Percentiles rank a stretch among this genome's conserved stretches.
Conservation (phyloP, 2,329 filamentous ascomycete species). For the Neonectria punicea region DNA sequence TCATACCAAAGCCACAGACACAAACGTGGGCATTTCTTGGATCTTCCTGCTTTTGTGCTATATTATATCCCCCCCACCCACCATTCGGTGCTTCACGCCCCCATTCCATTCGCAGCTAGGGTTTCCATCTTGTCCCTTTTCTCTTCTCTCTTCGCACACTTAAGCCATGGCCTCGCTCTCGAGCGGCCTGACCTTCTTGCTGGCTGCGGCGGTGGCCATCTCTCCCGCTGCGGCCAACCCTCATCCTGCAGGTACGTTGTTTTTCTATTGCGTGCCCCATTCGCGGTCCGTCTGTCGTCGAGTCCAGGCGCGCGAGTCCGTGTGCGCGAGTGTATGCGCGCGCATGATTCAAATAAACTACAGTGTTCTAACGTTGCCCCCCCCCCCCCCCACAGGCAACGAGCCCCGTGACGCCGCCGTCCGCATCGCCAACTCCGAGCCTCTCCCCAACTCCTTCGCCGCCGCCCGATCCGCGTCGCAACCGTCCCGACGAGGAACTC, state of each 20-base stretch:
- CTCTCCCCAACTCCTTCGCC: constrained; percentile 17
- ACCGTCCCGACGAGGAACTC: constrained; percentile 42
- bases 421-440: constrained; percentile 32
- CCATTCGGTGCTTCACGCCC: neutral
- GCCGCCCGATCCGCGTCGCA: constrained; percentile 19
- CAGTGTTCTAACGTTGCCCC: constrained; percentile 28
- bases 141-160: neutral
- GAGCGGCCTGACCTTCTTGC: constrained; percentile 37
- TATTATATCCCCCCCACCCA: neutral
- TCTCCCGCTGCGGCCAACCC: constrained; percentile 33
- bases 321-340: constrained; percentile 11
- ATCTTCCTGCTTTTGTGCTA: neutral
- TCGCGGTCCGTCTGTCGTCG: neutral
- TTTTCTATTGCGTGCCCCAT: neutral
- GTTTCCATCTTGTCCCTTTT: constrained; percentile 10
- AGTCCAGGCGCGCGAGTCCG: neutral
- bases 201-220: constrained; percentile 40
- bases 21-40: neutral
- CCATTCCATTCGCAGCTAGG: neutral
- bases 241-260: constrained; percentile 30
- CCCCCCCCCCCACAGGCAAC: constrained; percentile 28
- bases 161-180: constrained; percentile 39
- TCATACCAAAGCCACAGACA: neutral
- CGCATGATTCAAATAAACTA: neutral
- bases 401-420: constrained; percentile 26